Percentiles rank a stretch among this genome's conserved stretches.
phyloP scores from a whole-genome alignment of 2,329 filamentous ascomycete genomes.

The Diaporthe vexans region DNA sequence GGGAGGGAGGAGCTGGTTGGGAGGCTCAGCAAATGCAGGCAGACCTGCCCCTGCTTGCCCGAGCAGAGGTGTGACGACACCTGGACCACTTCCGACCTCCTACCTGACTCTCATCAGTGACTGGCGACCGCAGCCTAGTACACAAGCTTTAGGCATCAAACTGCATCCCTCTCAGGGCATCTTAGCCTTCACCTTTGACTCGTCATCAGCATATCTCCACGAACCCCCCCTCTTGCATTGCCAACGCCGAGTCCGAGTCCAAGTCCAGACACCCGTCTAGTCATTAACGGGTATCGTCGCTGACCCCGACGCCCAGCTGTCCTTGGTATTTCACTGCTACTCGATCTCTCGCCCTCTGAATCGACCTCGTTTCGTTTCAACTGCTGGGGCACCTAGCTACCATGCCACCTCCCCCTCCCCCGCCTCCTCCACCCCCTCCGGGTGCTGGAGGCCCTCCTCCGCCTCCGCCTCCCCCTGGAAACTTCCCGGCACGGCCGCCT shows the following conservation, averaged over 20 bases:
- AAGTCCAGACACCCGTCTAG: constrained; percentile 11
- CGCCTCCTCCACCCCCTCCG: constrained; percentile 74
- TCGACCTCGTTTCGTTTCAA: background rate
- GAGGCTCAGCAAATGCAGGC: constrained; percentile 9
- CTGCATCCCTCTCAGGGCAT: background rate
- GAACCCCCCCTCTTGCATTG: background rate
- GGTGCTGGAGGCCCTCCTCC: constrained; percentile 72
- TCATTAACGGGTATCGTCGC: constrained; percentile 16
- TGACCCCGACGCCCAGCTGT: background rate
- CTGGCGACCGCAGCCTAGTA: background rate
- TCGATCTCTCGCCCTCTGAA: background rate
- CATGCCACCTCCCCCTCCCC: constrained; percentile 74
- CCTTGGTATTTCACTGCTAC: background rate
- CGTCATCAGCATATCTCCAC: constrained; percentile 11
- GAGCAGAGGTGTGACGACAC: constrained; percentile 25
- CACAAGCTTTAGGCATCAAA: constrained; percentile 29
- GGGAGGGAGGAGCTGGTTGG: background rate
- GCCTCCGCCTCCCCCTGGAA: constrained; percentile 70
- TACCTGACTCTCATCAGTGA: constrained; percentile 2
- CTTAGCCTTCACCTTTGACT: background rate
- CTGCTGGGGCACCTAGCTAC: background rate
- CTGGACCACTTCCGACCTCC: constrained; percentile 8
- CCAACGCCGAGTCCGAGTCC: background rate
- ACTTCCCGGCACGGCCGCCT: constrained; percentile 70
- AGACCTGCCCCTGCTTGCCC: constrained; percentile 6